Percentiles rank a stretch among this genome's conserved stretches.
phyloP scores from a whole-genome alignment of 805 yeast species.

The Lipomyces chichibuensis region DNA sequence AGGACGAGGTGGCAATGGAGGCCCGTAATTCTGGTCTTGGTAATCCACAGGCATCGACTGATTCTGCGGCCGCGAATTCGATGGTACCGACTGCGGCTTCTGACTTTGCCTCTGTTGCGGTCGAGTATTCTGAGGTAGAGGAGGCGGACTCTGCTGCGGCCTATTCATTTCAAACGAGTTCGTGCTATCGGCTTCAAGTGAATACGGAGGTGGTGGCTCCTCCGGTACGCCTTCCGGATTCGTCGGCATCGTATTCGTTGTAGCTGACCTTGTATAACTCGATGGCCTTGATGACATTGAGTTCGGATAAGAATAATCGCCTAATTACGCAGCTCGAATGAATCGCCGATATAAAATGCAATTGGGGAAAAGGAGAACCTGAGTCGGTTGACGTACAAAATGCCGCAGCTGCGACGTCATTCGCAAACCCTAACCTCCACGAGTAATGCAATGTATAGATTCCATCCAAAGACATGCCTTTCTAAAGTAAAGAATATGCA shows the following conservation, averaged over 20 bases:
- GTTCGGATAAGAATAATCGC: not conserved
- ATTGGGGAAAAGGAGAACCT: too few relatives aligned
- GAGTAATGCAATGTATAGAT: too few relatives aligned
- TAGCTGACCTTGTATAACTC: not conserved
- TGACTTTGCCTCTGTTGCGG: not conserved
- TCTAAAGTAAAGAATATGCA: too few relatives aligned
- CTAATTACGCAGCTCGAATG: not conserved
- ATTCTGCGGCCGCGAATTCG: not conserved
- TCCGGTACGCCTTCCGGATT: not conserved
- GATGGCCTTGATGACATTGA: not conserved
- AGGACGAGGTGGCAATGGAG: conserved; percentile 7
- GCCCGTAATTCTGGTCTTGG: not conserved
- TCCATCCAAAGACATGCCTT: too few relatives aligned
- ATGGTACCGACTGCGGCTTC: not conserved
- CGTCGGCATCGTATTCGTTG: not conserved
- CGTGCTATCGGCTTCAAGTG: not conserved
- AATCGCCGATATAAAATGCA: not conserved
- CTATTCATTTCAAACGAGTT: not conserved
- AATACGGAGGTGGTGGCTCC: conserved; percentile 5
- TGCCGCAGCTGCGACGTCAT: too few relatives aligned
- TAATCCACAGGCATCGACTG: not conserved
- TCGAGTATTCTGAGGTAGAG: not conserved
- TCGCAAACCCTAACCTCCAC: too few relatives aligned
- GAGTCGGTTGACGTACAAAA: too few relatives aligned
- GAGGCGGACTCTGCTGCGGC: conserved; percentile 1